Evolutionary conservation across 2,329 filamentous ascomycete species (phyloP).

Genomic region (Paecilomyces niveus): DNA sequence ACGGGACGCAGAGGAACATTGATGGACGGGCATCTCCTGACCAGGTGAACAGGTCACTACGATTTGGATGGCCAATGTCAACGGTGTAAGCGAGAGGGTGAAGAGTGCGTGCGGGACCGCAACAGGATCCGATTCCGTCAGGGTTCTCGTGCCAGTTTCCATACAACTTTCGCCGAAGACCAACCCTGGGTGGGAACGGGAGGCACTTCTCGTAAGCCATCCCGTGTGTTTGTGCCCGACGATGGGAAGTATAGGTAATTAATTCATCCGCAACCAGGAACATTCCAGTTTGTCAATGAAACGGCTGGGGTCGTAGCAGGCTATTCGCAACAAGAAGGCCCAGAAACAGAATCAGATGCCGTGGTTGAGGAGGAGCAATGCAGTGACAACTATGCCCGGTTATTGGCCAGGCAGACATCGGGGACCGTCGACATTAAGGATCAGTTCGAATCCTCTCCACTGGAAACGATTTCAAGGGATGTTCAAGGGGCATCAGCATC

Average conservation of each 20-base stretch:
- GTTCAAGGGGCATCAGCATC: background rate
- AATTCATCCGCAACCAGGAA: conserved; percentile 1
- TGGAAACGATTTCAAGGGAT: background rate
- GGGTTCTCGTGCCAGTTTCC: conserved; percentile 25
- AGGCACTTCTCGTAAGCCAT: conserved; percentile 12
- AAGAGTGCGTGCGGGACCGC: background rate
- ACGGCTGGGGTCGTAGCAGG: conserved; percentile 14
- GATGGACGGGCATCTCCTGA: background rate
- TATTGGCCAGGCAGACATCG: background rate
- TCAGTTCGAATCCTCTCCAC: background rate
- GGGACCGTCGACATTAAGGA: background rate
- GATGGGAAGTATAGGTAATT: background rate
- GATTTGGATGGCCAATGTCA: background rate
- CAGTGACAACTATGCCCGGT: background rate
- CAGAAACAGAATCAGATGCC: background rate
- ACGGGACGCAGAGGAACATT: background rate
- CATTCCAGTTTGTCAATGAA: conserved; percentile 18
- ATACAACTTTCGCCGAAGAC: conserved; percentile 21
- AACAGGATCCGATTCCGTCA: conserved; percentile 18
- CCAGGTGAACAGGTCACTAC: background rate
- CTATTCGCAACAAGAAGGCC: conserved; percentile 8
- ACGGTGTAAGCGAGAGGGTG: background rate
- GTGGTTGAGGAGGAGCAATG: background rate
- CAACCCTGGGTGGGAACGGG: conserved; percentile 25
- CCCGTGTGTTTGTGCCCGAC: background rate